Evolutionary conservation across 202 grass and related monocot genomes (phyloP).

Genomic region (Dendrocalamus latiflorus): DNA sequence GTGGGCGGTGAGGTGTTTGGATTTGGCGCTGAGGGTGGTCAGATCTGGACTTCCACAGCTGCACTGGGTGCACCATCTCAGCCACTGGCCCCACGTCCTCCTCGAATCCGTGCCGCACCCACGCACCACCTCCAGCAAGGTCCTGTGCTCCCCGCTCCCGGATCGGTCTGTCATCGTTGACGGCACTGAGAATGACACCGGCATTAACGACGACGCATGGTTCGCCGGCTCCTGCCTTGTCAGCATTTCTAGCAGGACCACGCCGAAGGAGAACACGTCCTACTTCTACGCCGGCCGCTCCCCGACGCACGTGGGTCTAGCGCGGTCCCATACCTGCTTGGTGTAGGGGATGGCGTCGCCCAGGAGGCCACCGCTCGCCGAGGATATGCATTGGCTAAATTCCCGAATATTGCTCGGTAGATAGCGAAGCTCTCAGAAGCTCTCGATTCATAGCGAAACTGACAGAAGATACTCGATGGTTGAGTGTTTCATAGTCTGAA

Average conservation of each 20-base stretch:
- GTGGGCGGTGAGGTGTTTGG: too few species aligned
- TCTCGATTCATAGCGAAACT: too few species aligned
- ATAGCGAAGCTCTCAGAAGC: too few species aligned
- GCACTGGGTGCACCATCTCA: constrained; percentile 55
- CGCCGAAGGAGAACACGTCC: constrained; percentile 81
- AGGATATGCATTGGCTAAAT: background rate
- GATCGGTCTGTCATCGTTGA: constrained; percentile 34
- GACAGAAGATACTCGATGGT: too few species aligned
- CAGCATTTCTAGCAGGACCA: constrained; percentile 69
- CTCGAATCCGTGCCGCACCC: constrained; percentile 62
- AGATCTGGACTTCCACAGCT: background rate
- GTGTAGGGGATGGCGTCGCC: constrained; percentile 40
- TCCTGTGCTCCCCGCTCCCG: constrained; percentile 37
- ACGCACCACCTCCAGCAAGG: constrained; percentile 62
- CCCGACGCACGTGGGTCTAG: too few species aligned
- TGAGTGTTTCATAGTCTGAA: too few species aligned
- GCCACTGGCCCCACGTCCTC: constrained; percentile 46
- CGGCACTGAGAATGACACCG: constrained; percentile 38
- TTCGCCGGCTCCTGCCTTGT: constrained; percentile 52
- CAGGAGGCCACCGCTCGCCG: constrained; percentile 12
- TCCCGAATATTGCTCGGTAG: too few species aligned
- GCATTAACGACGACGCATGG: constrained; percentile 47
- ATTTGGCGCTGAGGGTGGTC: too few species aligned
- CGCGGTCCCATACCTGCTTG: constrained; percentile 18
- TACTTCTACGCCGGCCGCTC: constrained; percentile 33